Conservation (phyloP, 345 rosid genomes). For the Camelina hispida region DNA sequence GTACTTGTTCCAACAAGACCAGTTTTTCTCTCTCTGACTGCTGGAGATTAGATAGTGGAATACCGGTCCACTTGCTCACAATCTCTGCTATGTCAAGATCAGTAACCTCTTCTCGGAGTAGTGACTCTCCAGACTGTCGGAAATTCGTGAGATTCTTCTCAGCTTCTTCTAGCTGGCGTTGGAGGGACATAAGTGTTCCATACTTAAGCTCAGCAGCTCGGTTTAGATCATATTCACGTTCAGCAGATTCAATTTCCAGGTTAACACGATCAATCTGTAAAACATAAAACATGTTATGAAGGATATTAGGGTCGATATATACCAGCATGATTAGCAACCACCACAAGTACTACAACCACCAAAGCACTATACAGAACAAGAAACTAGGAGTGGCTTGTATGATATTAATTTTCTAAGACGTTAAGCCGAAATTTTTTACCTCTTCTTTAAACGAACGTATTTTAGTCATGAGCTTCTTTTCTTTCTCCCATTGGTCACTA, state of each 20-base stretch:
- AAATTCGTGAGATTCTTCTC: conserved; percentile 78
- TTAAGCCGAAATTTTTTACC: conserved; percentile 42
- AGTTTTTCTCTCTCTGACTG: conserved; percentile 93
- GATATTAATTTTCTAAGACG: neutral
- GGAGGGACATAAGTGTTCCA: conserved; percentile 88
- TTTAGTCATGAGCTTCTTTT: conserved; percentile 72
- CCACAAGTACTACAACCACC: conserved; percentile 7
- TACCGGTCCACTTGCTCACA: conserved; percentile 98
- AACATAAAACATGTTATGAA: conserved; percentile 25
- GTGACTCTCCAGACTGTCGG: conserved; percentile 68
- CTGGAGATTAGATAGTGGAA: conserved; percentile 92
- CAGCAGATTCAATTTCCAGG: conserved; percentile 65
- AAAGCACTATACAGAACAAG: neutral
- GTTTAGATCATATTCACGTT: conserved; percentile 81
- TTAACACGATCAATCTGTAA: conserved; percentile 64
- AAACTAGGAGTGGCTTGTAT: neutral
- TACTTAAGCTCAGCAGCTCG: conserved; percentile 95
- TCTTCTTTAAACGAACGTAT: conserved; percentile 90
- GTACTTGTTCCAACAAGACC: conserved; percentile 75
- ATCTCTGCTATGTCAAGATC: conserved; percentile 91
- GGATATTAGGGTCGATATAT: neutral
- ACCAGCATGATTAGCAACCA: neutral
- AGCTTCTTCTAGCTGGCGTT: conserved; percentile 84
- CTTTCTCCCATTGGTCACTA: conserved; percentile 74
- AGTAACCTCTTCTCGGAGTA: conserved; percentile 90